phyloP scores from a whole-genome alignment of 768 basidiomycete species.

The Daedaleopsis sinensis region DNA sequence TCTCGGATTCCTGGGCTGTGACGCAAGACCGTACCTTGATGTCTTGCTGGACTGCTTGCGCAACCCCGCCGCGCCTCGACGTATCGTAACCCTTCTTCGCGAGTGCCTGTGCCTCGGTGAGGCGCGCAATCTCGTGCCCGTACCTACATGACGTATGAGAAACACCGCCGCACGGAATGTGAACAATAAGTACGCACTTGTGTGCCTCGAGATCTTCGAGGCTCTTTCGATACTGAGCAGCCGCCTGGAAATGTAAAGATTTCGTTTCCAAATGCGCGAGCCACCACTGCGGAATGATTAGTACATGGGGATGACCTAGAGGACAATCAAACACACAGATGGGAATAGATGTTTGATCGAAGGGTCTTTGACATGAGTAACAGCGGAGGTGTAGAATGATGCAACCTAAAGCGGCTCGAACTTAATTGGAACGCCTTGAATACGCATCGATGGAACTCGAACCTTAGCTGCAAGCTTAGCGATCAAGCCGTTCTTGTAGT shows the following conservation, averaged over 20 bases:
- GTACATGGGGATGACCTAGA: background rate
- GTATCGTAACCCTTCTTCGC: constrained; percentile 73
- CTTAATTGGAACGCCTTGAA: background rate
- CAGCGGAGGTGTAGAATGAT: constrained; percentile 62
- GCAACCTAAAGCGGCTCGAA: constrained; percentile 46
- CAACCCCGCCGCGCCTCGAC: constrained; percentile 64
- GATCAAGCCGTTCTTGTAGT: constrained; percentile 80
- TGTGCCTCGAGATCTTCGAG: constrained; percentile 83
- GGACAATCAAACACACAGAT: constrained; percentile 44
- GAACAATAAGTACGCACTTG: constrained; percentile 45
- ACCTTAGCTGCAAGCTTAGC: constrained; percentile 83
- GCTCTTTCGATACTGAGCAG: constrained; percentile 86
- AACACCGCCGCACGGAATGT: background rate
- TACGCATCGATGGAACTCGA: background rate
- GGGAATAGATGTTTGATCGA: constrained; percentile 52
- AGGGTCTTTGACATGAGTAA: constrained; percentile 45
- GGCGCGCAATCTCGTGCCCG: constrained; percentile 82
- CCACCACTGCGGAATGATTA: constrained; percentile 62
- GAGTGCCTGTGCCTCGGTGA: constrained; percentile 65
- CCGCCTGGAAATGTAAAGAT: constrained; percentile 82
- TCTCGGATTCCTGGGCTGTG: background rate
- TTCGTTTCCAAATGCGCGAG: constrained; percentile 82
- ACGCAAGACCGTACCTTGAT: constrained; percentile 55
- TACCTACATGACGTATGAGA: constrained; percentile 53
- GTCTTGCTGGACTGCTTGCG: constrained; percentile 71